Base-by-base conservation (phyloP, 345 rosid genomes). In the Ceriops zippeliana region DNA sequence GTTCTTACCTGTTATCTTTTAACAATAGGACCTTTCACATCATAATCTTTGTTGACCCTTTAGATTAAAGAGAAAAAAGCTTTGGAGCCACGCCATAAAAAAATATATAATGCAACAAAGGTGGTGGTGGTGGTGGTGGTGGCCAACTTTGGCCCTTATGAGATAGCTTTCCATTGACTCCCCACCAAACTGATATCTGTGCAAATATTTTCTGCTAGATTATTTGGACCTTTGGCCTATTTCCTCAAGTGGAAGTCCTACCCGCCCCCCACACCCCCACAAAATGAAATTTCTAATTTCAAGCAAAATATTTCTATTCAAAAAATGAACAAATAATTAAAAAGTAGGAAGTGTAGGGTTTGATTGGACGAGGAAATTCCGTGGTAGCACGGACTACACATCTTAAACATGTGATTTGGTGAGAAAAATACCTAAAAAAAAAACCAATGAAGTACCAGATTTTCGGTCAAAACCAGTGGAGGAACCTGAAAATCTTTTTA, bases 111-210 rank as follows among this genome's bases (percentile, higher is more conserved):
- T 11, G 13, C 46, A 54, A 24, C 58, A 26, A 54, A 54, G 9
- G 38, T 21, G 58, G 32, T 47, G 71, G 46, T n/a, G 21, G 8
- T 24, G 26, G 26, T 24, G 58, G 32, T 47, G 71, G 57, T n/a
- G 21, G 8, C 51, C 73, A 16, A 61, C 68, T 71, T 71, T 56
- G 75, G 51, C 60, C 65, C 38, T 42, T 63, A 42, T 63, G 31
- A 42, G 3, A 28, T 28, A 15, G n/a, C 28, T 26, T 38, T 56
- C 19, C 75, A 63, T 63, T 46, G 49, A 8, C 20, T 19, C 17
- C 15, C 15, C 60, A 1, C 21, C 37, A n/a, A 42, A 15, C 19
- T 42, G 49, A 42, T 2, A 42, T 42, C 49, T 16, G 5, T 15
- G 5, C 17, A 42, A 11, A 28, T 11, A 38, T 38, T 10, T 10